Evolutionary conservation across 805 yeast genomes (phyloP).

Genomic region (Wickerhamiella qilinensis): DNA sequence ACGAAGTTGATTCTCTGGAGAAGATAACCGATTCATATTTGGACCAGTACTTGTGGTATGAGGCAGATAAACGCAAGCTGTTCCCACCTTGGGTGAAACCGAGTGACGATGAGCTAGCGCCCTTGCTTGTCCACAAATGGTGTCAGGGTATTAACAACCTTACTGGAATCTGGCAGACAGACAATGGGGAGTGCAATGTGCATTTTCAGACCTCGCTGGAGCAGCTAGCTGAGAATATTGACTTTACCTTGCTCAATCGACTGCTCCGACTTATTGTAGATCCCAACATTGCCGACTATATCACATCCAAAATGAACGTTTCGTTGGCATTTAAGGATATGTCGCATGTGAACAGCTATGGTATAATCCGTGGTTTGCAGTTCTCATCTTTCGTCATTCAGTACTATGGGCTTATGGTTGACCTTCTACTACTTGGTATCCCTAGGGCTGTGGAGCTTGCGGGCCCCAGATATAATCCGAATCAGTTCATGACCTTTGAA

Average conservation of each 20-base stretch:
- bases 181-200: conserved; percentile 63
- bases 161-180: conserved; percentile 60
- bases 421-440: conserved; percentile 64
- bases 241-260: conserved; percentile 72
- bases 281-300: conserved; percentile 84
- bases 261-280: conserved; percentile 68
- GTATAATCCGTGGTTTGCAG: conserved; percentile 75
- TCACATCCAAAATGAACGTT: conserved; percentile 77
- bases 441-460: conserved; percentile 82
- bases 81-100: conserved; percentile 98
- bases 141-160: conserved; percentile 78
- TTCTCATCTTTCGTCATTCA: conserved; percentile 83
- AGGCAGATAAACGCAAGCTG: conserved; percentile 68
- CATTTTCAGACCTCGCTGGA: conserved; percentile 62
- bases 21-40: conserved; percentile 91
- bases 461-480: conserved; percentile 54
- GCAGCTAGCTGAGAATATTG: conserved; percentile 71
- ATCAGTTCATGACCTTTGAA: conserved; percentile 61
- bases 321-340: conserved; percentile 77
- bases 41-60: conserved; percentile 94
- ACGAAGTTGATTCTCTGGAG: conserved; percentile 78
- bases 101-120: conserved; percentile 85
- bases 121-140: conserved; percentile 83
- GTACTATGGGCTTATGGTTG: conserved; percentile 75
- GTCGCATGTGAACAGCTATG: conserved; percentile 83